Percentiles rank a stretch among this genome's conserved stretches.
Evolutionary conservation across 225 moss, liverwort and hornwort genomes (phyloP).

Genomic region (Marchantia paleacea): DNA sequence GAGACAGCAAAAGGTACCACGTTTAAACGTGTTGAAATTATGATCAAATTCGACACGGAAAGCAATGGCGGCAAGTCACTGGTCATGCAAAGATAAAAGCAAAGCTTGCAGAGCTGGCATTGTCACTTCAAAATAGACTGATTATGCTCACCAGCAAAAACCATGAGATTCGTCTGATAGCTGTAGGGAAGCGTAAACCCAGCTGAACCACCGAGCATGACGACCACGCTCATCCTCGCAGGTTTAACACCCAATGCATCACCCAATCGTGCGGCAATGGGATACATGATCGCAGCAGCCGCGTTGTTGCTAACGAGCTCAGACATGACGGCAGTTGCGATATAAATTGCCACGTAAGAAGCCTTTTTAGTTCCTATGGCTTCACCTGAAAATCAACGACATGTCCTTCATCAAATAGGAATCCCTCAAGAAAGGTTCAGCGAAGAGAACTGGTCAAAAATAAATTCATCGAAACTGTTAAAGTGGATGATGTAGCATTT

Average conservation of each 20-base stretch:
- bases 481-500: background rate
- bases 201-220: conserved; percentile 13
- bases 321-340: conserved; percentile 4
- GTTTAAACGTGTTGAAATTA: too few species aligned
- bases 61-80: too few species aligned
- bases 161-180: conserved; percentile 15
- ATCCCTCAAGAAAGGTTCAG: background rate
- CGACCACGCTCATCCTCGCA: conserved; percentile 1
- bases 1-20: too few species aligned
- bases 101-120: too few species aligned
- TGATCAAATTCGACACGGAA: too few species aligned
- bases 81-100: too few species aligned
- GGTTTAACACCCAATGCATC: conserved; percentile 8
- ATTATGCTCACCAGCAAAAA: conserved; percentile 1
- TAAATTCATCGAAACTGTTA: background rate
- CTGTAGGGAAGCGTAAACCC: conserved; percentile 10
- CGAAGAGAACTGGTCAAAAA: background rate
- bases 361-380: background rate
- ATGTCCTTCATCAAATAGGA: too few species aligned
- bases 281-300: conserved; percentile 7
- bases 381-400: background rate
- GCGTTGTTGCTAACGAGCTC: conserved; percentile 11
- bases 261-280: background rate
- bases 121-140: background rate
- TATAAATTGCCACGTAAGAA: conserved; percentile 8